Evolutionary conservation across 2,329 filamentous ascomycete genomes (phyloP).

Genomic region (Stemphylium lycopersici): DNA sequence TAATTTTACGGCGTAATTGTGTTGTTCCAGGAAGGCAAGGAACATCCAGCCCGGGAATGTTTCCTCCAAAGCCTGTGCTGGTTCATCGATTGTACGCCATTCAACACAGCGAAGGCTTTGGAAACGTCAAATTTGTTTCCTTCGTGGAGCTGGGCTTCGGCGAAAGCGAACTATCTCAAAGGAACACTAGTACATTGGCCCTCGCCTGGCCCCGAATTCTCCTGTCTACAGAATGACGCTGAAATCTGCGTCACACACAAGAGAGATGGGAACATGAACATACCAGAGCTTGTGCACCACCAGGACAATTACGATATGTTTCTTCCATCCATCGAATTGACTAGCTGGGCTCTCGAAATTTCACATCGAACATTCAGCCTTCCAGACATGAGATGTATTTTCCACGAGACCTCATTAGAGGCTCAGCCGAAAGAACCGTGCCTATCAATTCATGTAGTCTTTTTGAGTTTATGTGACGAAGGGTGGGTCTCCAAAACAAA

Average conservation of each 20-base stretch:
- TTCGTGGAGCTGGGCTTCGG: neutral
- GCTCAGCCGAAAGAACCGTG: neutral
- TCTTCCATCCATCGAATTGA: neutral
- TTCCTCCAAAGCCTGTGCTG: neutral
- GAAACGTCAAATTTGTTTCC: neutral
- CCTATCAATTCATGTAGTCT: neutral
- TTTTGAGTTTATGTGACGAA: neutral
- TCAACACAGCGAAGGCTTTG: too few relatives aligned
- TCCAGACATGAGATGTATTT: too few relatives aligned
- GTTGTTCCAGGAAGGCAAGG: neutral
- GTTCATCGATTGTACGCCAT: too few relatives aligned
- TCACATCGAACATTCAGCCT: too few relatives aligned
- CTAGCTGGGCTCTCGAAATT: neutral
- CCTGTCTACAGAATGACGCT: too few relatives aligned
- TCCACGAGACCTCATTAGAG: too few relatives aligned
- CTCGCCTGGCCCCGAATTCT: too few relatives aligned
- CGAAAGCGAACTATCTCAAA: too few relatives aligned
- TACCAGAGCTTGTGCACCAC: neutral
- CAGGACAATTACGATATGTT: neutral
- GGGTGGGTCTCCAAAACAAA: too few relatives aligned
- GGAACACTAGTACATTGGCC: too few relatives aligned
- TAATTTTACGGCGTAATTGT: neutral
- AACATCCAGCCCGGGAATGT: neutral
- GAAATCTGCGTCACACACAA: neutral
- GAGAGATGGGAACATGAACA: neutral